Evolutionary conservation across 202 grass and related monocot species (phyloP).

Genomic region (Dendrocalamus latiflorus): DNA sequence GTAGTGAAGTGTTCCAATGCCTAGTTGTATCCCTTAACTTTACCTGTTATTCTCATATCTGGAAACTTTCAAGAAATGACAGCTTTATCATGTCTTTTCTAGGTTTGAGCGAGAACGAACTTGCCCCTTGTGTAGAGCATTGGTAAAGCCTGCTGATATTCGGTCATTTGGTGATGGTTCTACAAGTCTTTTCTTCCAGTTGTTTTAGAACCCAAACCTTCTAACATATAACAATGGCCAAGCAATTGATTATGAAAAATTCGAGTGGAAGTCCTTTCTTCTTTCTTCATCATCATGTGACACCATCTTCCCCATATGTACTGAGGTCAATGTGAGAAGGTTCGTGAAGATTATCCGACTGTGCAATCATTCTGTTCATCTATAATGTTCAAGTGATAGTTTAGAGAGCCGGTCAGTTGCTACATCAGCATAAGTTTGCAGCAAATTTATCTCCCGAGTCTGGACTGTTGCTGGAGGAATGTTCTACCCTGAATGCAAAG

Average conservation of each 20-base stretch:
- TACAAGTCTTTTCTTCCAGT: slow-evolving; percentile 89
- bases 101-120: slow-evolving; percentile 94
- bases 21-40: slow-evolving; percentile 1
- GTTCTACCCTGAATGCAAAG: background rate
- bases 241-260: slow-evolving; percentile 15
- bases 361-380: slow-evolving; percentile 4
- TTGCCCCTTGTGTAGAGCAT: slow-evolving; percentile 82
- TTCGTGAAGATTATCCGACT: slow-evolving; percentile 6
- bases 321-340: slow-evolving; percentile 12
- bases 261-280: background rate
- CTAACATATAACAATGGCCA: slow-evolving; percentile 41
- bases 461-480: background rate
- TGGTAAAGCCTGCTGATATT: slow-evolving; percentile 94
- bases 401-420: slow-evolving; percentile 22
- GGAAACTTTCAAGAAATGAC: background rate
- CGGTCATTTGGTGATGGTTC: slow-evolving; percentile 94
- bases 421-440: slow-evolving; percentile 9
- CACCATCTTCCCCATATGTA: slow-evolving; percentile 6
- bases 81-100: slow-evolving; percentile 25
- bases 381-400: slow-evolving; percentile 35
- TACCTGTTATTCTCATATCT: background rate
- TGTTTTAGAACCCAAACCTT: slow-evolving; percentile 53
- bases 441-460: background rate
- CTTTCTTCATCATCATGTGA: background rate
- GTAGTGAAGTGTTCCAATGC: background rate